A percentile compares a stretch with the other conserved stretches of the same genome.
phyloP scores from a whole-genome alignment of 2,329 filamentous ascomycete genomes.

The Geoglossum cookeanum region DNA sequence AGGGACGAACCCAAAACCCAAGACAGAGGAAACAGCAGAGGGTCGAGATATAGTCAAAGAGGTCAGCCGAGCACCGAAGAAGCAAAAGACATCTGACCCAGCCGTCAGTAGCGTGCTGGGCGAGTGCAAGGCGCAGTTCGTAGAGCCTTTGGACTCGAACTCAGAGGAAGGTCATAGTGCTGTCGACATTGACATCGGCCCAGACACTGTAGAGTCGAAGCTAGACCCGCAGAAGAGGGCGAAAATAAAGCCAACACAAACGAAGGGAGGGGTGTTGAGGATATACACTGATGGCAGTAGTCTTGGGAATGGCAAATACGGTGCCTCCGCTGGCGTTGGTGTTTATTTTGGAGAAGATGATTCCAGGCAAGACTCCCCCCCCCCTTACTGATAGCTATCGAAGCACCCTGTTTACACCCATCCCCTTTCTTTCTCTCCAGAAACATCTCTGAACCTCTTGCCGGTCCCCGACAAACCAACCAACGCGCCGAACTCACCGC shows the following conservation, averaged over 20 bases:
- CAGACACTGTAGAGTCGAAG: constrained; percentile 35
- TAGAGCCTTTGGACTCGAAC: neutral
- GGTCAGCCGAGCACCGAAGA: constrained; percentile 19
- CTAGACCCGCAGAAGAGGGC: constrained; percentile 29
- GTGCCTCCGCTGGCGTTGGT: constrained; percentile 40
- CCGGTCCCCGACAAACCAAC: constrained; percentile 67
- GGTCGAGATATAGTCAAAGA: constrained; percentile 5
- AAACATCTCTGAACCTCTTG: constrained; percentile 56
- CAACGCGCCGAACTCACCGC: constrained; percentile 90
- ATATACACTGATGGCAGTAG: constrained; percentile 48
- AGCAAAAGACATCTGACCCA: constrained; percentile 24
- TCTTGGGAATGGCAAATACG: constrained; percentile 34
- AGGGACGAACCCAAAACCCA: constrained; percentile 10
- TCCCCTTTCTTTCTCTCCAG: constrained; percentile 14
- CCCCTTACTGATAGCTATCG: neutral
- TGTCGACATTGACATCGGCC: constrained; percentile 28
- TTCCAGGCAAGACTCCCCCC: constrained; percentile 26
- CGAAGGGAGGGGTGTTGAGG: constrained; percentile 30
- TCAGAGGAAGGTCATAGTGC: constrained; percentile 31
- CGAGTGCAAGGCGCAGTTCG: constrained; percentile 39
- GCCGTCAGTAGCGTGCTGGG: constrained; percentile 35
- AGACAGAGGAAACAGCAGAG: constrained; percentile 18
- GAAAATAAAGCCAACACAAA: constrained; percentile 22
- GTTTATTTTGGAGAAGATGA: constrained; percentile 44
- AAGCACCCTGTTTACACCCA: neutral